These are phyloP conservation scores for Neurospora sp. DNA, from an alignment of 2,329 filamentous ascomycete genomes.

Conservation along the genomic window DNA sequence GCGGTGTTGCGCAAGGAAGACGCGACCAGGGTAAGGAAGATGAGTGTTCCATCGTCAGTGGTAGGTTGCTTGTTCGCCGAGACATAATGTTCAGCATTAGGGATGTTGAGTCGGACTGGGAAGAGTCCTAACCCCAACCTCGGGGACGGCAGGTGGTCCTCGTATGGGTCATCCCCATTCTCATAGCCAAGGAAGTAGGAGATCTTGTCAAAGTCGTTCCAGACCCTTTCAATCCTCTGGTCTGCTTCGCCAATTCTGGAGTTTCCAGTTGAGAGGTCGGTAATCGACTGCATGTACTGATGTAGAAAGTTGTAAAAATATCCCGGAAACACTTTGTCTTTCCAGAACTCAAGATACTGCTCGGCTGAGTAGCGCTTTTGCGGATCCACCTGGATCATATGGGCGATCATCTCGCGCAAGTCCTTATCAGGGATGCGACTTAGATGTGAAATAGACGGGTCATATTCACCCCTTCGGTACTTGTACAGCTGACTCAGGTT, in stretches of 20 bases:
- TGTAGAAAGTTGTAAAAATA: constrained; percentile 98
- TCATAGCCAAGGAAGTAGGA: constrained; percentile 83
- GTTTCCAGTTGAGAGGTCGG: constrained; percentile 79
- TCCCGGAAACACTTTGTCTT: constrained; percentile 81
- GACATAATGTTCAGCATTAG: constrained; percentile 68
- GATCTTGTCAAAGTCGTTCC: constrained; percentile 94
- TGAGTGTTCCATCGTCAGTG: constrained; percentile 79
- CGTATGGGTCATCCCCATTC: constrained; percentile 30
- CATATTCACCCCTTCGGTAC: constrained; percentile 86
- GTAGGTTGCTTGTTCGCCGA: constrained; percentile 50
- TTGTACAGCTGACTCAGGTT: constrained; percentile 93
- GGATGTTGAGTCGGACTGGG: constrained; percentile 76
- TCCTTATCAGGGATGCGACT: constrained; percentile 81
- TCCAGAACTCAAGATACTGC: constrained; percentile 88
- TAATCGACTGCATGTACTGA: constrained; percentile 94
- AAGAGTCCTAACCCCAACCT: constrained; percentile 55
- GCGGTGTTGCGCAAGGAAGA: constrained; percentile 85
- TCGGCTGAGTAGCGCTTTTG: constrained; percentile 88
- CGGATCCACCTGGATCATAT: constrained; percentile 94
- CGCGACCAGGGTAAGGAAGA: constrained; percentile 83
- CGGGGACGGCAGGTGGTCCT: constrained; percentile 28
- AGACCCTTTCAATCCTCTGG: constrained; percentile 87
- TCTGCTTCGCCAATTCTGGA: constrained; percentile 65
- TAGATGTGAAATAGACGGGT: constrained; percentile 71
- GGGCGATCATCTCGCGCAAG: constrained; percentile 77